A percentile compares a stretch with the other conserved stretches of the same genome.
phyloP scores from a whole-genome alignment of 495 filamentous ascomycete genomes.

The Jackrogersella multiformis region DNA sequence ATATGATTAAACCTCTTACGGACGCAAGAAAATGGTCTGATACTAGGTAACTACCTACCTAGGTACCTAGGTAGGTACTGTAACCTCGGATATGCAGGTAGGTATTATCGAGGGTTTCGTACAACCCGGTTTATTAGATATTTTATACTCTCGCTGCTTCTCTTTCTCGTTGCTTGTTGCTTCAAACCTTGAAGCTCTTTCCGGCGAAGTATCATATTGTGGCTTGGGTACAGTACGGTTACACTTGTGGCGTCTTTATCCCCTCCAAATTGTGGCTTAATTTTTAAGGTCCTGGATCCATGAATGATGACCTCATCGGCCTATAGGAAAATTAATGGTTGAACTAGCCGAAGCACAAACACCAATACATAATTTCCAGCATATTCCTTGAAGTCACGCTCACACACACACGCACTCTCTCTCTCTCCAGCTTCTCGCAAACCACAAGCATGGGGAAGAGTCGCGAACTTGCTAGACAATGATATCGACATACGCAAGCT shows the following conservation, averaged over 20 bases:
- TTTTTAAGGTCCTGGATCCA: background rate
- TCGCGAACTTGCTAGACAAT: conserved; percentile 22
- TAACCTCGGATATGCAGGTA: conserved; percentile 15
- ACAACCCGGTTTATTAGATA: background rate
- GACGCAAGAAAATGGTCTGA: conserved; percentile 20
- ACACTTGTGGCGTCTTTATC: conserved; percentile 4
- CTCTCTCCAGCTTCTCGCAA: background rate
- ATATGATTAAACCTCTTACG: conserved; percentile 2
- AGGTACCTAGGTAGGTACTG: no score
- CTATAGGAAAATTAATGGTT: conserved; percentile 13
- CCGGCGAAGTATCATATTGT: conserved; percentile 5
- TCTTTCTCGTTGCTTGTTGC: conserved; percentile 2
- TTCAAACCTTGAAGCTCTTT: conserved; percentile 9
- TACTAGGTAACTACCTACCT: no score
- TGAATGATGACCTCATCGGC: conserved; percentile 43
- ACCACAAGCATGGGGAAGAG: conserved; percentile 27
- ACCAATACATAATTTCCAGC: background rate
- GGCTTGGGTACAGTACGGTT: conserved; percentile 17
- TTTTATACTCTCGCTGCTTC: background rate
- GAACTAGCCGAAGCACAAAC: conserved; percentile 27
- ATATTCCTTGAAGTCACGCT: no score
- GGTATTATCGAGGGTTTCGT: background rate
- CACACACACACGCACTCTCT: no score
- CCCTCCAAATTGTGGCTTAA: conserved; percentile 12
- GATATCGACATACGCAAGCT: conserved; percentile 44